phyloP scores from a whole-genome alignment of 129 eudicot species.

The Tagetes patula region DNA sequence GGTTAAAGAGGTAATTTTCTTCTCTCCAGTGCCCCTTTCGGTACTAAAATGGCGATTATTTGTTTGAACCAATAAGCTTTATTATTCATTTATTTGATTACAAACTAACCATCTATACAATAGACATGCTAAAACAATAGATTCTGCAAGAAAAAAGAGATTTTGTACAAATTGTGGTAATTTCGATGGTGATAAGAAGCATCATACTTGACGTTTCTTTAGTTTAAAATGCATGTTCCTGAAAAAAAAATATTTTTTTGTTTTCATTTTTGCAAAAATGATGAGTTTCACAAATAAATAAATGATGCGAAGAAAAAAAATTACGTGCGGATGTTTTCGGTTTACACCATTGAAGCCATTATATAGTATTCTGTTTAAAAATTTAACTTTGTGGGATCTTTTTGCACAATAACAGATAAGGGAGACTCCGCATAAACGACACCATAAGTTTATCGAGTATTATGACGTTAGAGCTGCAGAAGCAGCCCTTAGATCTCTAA shows the following conservation, averaged over 20 bases:
- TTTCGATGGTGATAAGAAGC: constrained; percentile 2
- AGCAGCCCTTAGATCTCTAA: constrained; percentile 81
- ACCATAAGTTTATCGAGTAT: constrained; percentile 84
- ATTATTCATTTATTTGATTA: background rate
- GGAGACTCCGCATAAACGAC: constrained; percentile 90
- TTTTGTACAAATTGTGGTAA: constrained; percentile 11
- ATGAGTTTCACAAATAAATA: background rate
- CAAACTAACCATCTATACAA: background rate
- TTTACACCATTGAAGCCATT: background rate
- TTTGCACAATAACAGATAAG: constrained; percentile 55
- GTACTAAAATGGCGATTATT: background rate
- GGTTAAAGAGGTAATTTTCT: constrained; percentile 74
- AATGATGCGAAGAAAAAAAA: background rate
- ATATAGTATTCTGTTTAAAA: constrained; percentile 1
- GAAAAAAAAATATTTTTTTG: background rate
- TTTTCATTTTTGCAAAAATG: background rate
- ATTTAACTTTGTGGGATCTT: background rate
- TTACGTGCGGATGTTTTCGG: background rate
- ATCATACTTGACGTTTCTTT: background rate
- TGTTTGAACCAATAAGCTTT: background rate
- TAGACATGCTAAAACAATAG: constrained; percentile 16
- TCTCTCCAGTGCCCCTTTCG: background rate
- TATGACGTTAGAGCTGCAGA: constrained; percentile 95
- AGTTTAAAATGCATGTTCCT: background rate
- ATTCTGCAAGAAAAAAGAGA: constrained; percentile 10